phyloP scores from a whole-genome alignment of 169 alveolate species.

The Plasmodium knowlesi region DNA sequence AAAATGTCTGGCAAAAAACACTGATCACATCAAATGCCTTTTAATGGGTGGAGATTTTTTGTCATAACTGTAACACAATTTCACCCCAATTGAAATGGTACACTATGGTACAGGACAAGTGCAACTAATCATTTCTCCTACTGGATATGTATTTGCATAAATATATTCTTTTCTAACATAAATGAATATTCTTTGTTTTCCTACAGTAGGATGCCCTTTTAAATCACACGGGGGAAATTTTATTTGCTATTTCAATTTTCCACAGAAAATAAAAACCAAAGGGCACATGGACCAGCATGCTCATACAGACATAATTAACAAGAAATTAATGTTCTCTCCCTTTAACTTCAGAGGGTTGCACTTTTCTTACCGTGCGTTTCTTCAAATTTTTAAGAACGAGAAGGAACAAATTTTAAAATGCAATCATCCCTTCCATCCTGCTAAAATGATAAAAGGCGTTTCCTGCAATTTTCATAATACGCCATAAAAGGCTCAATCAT shows the following conservation, averaged over 20 bases:
- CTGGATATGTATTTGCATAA: not conserved
- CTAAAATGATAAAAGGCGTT: not conserved
- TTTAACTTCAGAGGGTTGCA: not conserved
- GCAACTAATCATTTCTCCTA: not conserved
- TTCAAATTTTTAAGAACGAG: not conserved
- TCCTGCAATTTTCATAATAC: not conserved
- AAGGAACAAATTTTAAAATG: not conserved
- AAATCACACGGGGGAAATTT: not conserved
- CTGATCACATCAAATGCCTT: not conserved
- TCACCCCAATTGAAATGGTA: not conserved
- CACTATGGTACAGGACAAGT: not conserved
- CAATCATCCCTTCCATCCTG: not conserved
- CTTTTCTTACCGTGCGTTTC: not conserved
- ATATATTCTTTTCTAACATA: not conserved
- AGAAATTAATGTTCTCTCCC: not conserved
- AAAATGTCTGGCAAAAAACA: not conserved
- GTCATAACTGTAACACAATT: not conserved
- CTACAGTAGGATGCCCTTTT: not conserved
- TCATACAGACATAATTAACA: not conserved
- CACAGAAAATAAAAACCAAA: not conserved
- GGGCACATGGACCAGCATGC: not conserved
- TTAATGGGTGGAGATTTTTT: not conserved
- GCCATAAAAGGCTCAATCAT: not conserved
- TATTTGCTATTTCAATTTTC: not conserved
- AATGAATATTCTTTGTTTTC: not conserved